phyloP scores from a whole-genome alignment of 306 rosid genomes.

The Pyrus communis region DNA sequence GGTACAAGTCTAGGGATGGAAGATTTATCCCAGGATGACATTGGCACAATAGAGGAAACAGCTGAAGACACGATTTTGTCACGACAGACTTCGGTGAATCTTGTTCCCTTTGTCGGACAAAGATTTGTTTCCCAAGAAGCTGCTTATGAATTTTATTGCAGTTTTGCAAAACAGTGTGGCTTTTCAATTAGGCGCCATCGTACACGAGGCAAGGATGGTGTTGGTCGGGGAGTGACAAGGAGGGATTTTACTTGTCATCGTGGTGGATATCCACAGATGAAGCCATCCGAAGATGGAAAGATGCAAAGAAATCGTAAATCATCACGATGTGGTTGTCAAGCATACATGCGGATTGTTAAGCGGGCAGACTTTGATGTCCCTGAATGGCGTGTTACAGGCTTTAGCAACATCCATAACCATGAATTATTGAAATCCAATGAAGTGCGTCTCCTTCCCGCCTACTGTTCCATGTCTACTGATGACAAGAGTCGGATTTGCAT shows the following conservation, averaged over 20 bases:
- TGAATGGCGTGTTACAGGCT: constrained; percentile 92
- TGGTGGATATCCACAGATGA: constrained; percentile 76
- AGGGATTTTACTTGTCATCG: constrained; percentile 88
- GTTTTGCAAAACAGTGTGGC: constrained; percentile 79
- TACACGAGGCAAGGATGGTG: constrained; percentile 86
- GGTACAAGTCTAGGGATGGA: constrained; percentile 57
- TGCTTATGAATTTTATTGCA: constrained; percentile 80
- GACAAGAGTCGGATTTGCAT: constrained; percentile 83
- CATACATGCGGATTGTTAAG: constrained; percentile 77
- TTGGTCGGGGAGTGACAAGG: constrained; percentile 82
- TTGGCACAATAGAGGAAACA: constrained; percentile 53
- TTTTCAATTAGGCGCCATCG: constrained; percentile 83
- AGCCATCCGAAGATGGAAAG: constrained; percentile 76
- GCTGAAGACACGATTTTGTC: constrained; percentile 67
- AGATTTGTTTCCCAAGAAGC: constrained; percentile 83
- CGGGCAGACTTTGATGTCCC: constrained; percentile 72
- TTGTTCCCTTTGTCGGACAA: constrained; percentile 73
- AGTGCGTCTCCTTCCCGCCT: constrained; percentile 54
- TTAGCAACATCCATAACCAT: constrained; percentile 72
- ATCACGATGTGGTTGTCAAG: constrained; percentile 79
- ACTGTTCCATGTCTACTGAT: constrained; percentile 64
- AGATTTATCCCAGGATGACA: constrained; percentile 70
- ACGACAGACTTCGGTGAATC: constrained; percentile 71
- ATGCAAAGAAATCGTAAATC: constrained; percentile 82
- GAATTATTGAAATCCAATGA: constrained; percentile 63